Conservation (phyloP, 2,329 filamentous ascomycete genomes). For the Huntiella moniliformis region DNA sequence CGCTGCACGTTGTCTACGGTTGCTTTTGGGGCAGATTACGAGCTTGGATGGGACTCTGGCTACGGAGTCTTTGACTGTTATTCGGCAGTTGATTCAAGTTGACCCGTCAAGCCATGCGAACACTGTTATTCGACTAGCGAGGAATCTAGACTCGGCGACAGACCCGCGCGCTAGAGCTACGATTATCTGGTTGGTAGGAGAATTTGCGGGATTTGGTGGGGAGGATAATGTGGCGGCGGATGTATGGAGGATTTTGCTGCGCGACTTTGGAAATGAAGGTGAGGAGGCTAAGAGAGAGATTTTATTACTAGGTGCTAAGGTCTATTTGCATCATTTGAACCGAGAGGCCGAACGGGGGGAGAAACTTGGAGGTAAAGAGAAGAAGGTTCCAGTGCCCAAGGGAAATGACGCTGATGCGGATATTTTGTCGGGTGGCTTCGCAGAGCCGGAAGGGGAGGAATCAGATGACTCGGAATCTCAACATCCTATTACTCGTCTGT, state of each 20-base stretch:
- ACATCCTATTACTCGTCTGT: constrained; percentile 59
- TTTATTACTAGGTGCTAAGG: constrained; percentile 81
- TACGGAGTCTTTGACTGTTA: constrained; percentile 83
- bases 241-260: constrained; percentile 71
- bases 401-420: not conserved
- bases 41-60: constrained; percentile 75
- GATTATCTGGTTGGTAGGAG: constrained; percentile 93
- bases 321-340: constrained; percentile 79
- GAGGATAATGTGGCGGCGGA: constrained; percentile 86
- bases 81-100: constrained; percentile 87
- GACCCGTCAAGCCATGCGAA: constrained; percentile 62
- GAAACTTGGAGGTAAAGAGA: constrained; percentile 14
- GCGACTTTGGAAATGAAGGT: constrained; percentile 66
- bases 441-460: constrained; percentile 17
- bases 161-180: constrained; percentile 80
- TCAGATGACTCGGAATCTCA: constrained; percentile 15
- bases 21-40: constrained; percentile 74
- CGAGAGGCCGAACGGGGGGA: constrained; percentile 28
- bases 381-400: not conserved
- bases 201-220: constrained; percentile 64
- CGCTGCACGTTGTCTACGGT: constrained; percentile 58
- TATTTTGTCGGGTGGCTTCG: constrained; percentile 15
- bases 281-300: constrained; percentile 84
- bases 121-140: constrained; percentile 76
- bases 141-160: constrained; percentile 74